These are phyloP conservation scores for Pisolithus sp. DNA, from an alignment of 768 basidiomycete species.

Conservation along the genomic window DNA sequence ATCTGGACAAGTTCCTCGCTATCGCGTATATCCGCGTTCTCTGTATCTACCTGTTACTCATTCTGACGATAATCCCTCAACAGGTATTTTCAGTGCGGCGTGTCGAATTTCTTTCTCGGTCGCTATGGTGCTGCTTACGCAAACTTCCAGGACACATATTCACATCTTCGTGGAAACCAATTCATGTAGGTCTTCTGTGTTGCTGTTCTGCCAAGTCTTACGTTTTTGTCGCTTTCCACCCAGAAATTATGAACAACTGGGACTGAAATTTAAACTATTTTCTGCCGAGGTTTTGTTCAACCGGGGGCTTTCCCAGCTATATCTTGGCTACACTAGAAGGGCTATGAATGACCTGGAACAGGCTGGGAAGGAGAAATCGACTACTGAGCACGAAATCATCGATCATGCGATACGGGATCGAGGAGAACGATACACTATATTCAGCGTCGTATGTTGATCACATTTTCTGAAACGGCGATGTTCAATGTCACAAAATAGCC, in stretches of 20 bases:
- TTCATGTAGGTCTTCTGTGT: constrained; percentile 53
- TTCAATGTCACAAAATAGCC: constrained; percentile 41
- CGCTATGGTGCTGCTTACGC: constrained; percentile 68
- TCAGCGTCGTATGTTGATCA: constrained; percentile 69
- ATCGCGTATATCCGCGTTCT: constrained; percentile 57
- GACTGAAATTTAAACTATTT: constrained; percentile 83
- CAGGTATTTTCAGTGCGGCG: constrained; percentile 85
- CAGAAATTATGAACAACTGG: constrained; percentile 89
- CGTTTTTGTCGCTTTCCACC: constrained; percentile 2
- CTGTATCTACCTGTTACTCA: too few species aligned
- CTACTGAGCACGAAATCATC: constrained; percentile 82
- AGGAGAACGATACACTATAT: constrained; percentile 87
- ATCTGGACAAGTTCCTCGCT: constrained; percentile 79
- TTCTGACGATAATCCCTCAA: background rate
- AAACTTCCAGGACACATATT: constrained; percentile 79
- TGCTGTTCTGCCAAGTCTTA: too few species aligned
- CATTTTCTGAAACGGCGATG: background rate
- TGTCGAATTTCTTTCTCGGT: constrained; percentile 80
- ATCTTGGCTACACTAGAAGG: constrained; percentile 54
- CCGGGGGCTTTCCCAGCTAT: constrained; percentile 71
- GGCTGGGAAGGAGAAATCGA: constrained; percentile 66
- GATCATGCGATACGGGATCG: constrained; percentile 81
- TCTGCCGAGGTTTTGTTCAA: constrained; percentile 91
- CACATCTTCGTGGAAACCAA: constrained; percentile 78
- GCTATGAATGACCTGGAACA: constrained; percentile 69